These are phyloP conservation scores for Boletus huronensis DNA, from an alignment of 768 basidiomycete genomes.

Conservation along the genomic window DNA sequence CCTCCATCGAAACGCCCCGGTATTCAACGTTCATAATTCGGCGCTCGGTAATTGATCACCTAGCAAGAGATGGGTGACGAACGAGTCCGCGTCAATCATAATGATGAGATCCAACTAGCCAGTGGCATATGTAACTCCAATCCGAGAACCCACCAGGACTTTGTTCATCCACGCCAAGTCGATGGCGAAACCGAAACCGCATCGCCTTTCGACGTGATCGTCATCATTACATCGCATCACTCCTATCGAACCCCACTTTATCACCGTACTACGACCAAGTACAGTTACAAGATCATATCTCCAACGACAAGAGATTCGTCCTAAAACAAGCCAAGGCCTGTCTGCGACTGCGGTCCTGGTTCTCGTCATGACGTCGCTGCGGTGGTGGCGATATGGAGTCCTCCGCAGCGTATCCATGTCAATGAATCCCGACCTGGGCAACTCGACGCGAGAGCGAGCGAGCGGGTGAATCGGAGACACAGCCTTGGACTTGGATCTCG, in stretches of 20 bases:
- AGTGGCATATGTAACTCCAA: not conserved
- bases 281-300: slow-evolving; percentile 1
- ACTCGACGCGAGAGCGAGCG: not conserved
- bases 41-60: not conserved
- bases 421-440: not conserved
- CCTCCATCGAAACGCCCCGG: not conserved
- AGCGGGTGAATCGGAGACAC: not conserved
- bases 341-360: slow-evolving; percentile 15
- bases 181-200: not conserved
- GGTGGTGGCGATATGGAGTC: not conserved
- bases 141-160: not conserved
- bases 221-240: not conserved
- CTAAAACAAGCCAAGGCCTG: not conserved
- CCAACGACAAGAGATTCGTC: not conserved
- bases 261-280: not conserved
- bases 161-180: not conserved
- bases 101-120: not conserved
- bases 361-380: not conserved
- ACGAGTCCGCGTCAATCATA: not conserved
- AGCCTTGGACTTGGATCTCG: not conserved
- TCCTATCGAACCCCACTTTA: not conserved
- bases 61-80: not conserved
- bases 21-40: not conserved
- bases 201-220: slow-evolving; percentile 13
- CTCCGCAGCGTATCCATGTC: not conserved